A percentile compares a stretch with the other conserved stretches of the same genome.
phyloP scores from a whole-genome alignment of 495 filamentous ascomycete genomes.

The Xylaria castorea region DNA sequence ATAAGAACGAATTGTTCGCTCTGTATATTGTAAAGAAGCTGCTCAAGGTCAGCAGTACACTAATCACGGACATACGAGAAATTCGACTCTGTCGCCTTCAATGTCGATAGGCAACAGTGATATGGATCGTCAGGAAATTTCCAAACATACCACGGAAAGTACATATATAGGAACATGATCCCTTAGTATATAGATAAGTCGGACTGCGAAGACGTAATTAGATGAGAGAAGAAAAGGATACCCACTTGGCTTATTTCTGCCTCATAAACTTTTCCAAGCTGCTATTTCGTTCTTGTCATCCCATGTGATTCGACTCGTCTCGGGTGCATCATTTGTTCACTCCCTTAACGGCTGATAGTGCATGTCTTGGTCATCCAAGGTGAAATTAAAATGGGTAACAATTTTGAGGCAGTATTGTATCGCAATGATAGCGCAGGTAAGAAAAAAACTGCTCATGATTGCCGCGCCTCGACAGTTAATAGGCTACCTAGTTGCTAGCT shows the following conservation, averaged over 20 bases:
- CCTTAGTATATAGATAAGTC: constrained; percentile 1
- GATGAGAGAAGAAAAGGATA: constrained; percentile 3
- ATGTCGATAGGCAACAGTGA: neutral
- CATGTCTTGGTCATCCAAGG: neutral
- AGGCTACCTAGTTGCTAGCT: neutral
- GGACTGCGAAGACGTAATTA: neutral
- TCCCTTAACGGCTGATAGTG: neutral
- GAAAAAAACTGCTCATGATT: neutral
- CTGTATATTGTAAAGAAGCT: neutral
- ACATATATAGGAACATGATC: neutral
- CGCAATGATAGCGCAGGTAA: neutral
- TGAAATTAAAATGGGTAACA: neutral
- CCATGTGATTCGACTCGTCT: neutral
- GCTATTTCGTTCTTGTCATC: neutral
- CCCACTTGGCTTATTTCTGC: neutral
- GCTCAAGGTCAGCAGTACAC: neutral
- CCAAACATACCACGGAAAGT: neutral
- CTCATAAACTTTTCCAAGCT: neutral
- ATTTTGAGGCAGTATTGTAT: neutral
- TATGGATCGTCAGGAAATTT: neutral
- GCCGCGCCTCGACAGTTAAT: neutral
- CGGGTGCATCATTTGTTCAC: neutral
- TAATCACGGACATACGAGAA: neutral
- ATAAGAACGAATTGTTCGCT: neutral
- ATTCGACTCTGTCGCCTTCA: neutral